These are phyloP conservation scores for Rhodotorula sp. DNA, from an alignment of 1,284 basidiomycete species.

Conservation along the genomic window DNA sequence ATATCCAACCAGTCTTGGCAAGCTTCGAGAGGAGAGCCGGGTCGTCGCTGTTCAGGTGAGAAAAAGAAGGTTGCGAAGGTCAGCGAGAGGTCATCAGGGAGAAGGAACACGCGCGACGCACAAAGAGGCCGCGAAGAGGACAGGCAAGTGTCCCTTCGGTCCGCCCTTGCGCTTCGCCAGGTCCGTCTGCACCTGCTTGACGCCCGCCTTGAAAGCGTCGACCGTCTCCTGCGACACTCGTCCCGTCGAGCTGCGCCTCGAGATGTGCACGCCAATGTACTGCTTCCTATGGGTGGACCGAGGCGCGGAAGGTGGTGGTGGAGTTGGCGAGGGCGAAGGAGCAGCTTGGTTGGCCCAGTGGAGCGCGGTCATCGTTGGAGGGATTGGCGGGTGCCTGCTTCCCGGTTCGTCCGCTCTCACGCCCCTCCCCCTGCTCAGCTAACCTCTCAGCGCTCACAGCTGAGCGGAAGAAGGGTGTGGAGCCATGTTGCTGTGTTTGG, in stretches of 20 bases:
- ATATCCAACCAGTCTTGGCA: slow-evolving; percentile 28
- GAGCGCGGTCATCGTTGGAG: slow-evolving; percentile 32
- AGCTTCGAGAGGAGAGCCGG: slow-evolving; percentile 28
- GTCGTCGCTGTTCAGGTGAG: slow-evolving; percentile 18
- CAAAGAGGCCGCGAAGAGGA: slow-evolving; percentile 33
- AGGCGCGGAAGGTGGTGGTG: background rate
- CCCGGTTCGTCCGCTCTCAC: slow-evolving; percentile 28
- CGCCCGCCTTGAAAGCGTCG: slow-evolving; percentile 15
- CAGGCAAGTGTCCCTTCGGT: slow-evolving; percentile 15
- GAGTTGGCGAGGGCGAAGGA: slow-evolving; percentile 30
- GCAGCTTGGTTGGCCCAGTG: slow-evolving; percentile 38
- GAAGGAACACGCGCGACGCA: background rate
- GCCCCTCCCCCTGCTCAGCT: background rate
- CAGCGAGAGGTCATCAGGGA: background rate
- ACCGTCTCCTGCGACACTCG: background rate
- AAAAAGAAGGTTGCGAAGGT: background rate
- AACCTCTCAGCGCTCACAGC: slow-evolving; percentile 25
- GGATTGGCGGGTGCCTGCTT: slow-evolving; percentile 35
- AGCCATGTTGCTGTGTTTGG: slow-evolving; percentile 73
- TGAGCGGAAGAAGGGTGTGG: slow-evolving; percentile 62
- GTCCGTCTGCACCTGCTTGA: slow-evolving; percentile 15
- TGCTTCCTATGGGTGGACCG: slow-evolving; percentile 7
- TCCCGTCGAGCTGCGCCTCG: background rate
- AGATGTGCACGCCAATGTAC: slow-evolving; percentile 34
- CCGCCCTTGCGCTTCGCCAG: slow-evolving; percentile 1